Evolutionary conservation across 2,329 filamentous ascomycete genomes (phyloP), one percentile per base, ranked within the genome.

Genomic region (Colletotrichum sp.): DNA sequence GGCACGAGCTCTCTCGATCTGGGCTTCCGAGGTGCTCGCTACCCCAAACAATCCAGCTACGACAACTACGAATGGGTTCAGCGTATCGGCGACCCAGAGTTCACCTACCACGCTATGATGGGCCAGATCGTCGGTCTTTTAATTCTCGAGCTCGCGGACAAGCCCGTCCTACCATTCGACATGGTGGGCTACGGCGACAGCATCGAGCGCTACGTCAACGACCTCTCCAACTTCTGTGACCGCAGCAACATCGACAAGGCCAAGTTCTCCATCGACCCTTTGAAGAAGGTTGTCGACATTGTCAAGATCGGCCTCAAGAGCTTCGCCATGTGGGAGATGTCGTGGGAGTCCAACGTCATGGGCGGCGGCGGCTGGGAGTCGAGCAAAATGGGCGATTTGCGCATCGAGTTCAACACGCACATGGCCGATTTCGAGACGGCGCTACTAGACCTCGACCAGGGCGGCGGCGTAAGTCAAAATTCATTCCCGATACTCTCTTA

Each of bases 51-150:
- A 84, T 96, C 94, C 76, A 97, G 94, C 85, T 98, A 98, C 85
- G 96, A 99, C 82, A 98, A 93, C 70, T 96, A 95, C 80, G 93
- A 96, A 60, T 96, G 95, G 93, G 95, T 99, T 90, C 88, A 93
- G 30, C 90, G 89, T 49, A 92, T 95, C 76, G 93, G 95, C 26
- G 97, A 99, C 82, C 95, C 95, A 0, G 93, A 91, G 2, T 98
- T 98, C 81, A 84, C 89, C 13, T 97, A 98, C 82, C 97, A 99
- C 86, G 90, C 89, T 55, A 86, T 94, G 7, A 90, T 99, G 75
- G 95, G 92, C 13, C 93, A 98, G 84, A 88, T 99, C 55, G 93
- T 95, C 85, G 92, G 92, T 2, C 88, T 99, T 5, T 87, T 99
- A n/a, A 90, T 97, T 69, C 91, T 98, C 24, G 96, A 99, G 80